phyloP scores from a whole-genome alignment of 2,329 filamentous ascomycete species.

The Cordyceps militaris region DNA sequence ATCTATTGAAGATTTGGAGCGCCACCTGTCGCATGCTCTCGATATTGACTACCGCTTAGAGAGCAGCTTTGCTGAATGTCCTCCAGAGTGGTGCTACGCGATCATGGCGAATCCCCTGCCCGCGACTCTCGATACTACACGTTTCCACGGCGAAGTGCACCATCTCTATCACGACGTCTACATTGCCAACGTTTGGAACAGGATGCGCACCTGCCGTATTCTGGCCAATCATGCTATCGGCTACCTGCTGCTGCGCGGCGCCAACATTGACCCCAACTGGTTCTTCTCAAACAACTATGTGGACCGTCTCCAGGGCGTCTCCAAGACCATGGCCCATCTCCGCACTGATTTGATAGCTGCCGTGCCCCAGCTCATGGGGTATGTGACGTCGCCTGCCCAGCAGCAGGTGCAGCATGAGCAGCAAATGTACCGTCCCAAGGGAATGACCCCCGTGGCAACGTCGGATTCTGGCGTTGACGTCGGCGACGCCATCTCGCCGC shows the following conservation, averaged over 20 bases:
- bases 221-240: slow-evolving; percentile 13
- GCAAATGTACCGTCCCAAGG: slow-evolving; percentile 13
- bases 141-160: slow-evolving; percentile 8
- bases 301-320: slow-evolving; percentile 10
- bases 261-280: slow-evolving; percentile 13
- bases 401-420: slow-evolving; percentile 13
- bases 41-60: slow-evolving; percentile 13
- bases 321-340: slow-evolving; percentile 9
- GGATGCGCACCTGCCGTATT: slow-evolving; percentile 12
- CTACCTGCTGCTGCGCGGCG: slow-evolving; percentile 9
- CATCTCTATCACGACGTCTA: slow-evolving; percentile 12
- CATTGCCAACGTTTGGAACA: slow-evolving; percentile 13
- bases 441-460: slow-evolving; percentile 5
- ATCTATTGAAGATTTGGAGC: slow-evolving; percentile 10
- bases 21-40: slow-evolving; percentile 10
- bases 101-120: slow-evolving; percentile 2
- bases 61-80: slow-evolving; percentile 10
- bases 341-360: slow-evolving; percentile 10
- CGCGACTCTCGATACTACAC: not conserved
- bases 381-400: slow-evolving; percentile 11
- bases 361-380: slow-evolving; percentile 12
- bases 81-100: slow-evolving; percentile 11
- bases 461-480: slow-evolving; percentile 10
- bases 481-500: not conserved
- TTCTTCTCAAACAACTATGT: slow-evolving; percentile 14